phyloP scores from a whole-genome alignment of 192 early-diverging fungal genomes.

The Linnemannia zychae region DNA sequence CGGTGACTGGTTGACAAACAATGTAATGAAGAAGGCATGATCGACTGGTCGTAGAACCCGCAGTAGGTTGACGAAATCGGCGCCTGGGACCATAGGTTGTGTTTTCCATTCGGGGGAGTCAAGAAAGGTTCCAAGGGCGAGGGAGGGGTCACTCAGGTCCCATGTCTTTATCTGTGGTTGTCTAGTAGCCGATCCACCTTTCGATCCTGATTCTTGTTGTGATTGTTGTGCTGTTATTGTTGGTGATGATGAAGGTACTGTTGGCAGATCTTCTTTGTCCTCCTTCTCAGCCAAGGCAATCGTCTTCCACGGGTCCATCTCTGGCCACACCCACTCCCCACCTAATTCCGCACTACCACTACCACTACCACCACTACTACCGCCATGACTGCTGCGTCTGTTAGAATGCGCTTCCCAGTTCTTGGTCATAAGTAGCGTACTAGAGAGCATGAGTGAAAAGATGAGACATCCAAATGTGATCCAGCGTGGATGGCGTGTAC shows the following conservation, averaged over 20 bases:
- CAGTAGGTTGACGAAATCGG: conserved; percentile 24
- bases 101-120: conserved; percentile 21
- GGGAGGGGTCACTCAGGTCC: conserved; percentile 28
- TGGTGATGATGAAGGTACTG: not conserved
- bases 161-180: conserved; percentile 12
- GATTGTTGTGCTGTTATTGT: not conserved
- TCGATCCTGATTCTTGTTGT: not conserved
- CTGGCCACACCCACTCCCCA: conserved; percentile 21
- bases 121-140: conserved; percentile 9
- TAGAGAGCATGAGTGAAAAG: conserved; percentile 28
- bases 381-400: not conserved
- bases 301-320: conserved; percentile 17
- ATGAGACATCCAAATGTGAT: conserved; percentile 25
- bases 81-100: conserved; percentile 16
- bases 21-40: conserved; percentile 27
- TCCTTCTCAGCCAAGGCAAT: not conserved
- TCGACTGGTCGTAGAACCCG: conserved; percentile 23
- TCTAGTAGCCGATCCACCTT: not conserved
- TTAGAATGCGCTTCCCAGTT: not conserved
- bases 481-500: conserved; percentile 28
- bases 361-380: not conserved
- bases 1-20: conserved; percentile 27
- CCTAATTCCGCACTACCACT: too few species aligned
- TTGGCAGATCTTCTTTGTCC: not conserved
- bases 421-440: conserved; percentile 21